Percentiles rank a stretch among this genome's conserved stretches.
phyloP scores from a whole-genome alignment of 257 asterid genomes.

The Solanum neorickii region DNA sequence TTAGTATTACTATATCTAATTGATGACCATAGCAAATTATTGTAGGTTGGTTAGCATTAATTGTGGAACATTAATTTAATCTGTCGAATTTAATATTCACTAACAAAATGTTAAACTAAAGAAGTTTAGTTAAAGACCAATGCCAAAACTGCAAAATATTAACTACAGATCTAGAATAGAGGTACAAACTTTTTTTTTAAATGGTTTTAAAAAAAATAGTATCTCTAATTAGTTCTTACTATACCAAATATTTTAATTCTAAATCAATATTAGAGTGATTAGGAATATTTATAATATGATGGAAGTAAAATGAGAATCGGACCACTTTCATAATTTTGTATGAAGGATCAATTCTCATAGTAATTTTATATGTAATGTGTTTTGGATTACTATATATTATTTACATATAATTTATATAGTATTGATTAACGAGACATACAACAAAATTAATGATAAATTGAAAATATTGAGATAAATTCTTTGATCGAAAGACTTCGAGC shows the following conservation, averaged over 20 bases:
- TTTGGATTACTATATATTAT: too few species aligned
- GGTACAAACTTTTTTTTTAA: neutral
- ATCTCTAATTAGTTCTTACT: too few species aligned
- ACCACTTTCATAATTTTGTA: too few species aligned
- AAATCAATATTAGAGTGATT: neutral
- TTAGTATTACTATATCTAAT: neutral
- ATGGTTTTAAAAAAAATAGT: neutral
- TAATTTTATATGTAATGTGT: too few species aligned
- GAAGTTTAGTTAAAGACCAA: neutral
- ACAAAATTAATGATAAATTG: too few species aligned
- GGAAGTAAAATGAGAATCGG: too few species aligned
- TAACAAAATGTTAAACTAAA: neutral
- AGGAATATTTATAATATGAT: neutral
- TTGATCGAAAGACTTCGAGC: fast-evolving
- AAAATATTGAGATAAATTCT: too few species aligned
- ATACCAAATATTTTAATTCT: neutral
- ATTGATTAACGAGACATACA: too few species aligned
- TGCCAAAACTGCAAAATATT: neutral
- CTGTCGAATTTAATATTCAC: neutral
- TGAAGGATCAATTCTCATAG: too few species aligned
- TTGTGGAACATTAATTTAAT: neutral
- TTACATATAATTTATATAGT: too few species aligned
- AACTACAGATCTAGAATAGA: neutral
- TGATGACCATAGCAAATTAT: neutral
- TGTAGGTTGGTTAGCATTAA: neutral